These are phyloP conservation scores for Picea abies DNA, from an alignment of 83 land plant genomes.

Conservation along the genomic window DNA sequence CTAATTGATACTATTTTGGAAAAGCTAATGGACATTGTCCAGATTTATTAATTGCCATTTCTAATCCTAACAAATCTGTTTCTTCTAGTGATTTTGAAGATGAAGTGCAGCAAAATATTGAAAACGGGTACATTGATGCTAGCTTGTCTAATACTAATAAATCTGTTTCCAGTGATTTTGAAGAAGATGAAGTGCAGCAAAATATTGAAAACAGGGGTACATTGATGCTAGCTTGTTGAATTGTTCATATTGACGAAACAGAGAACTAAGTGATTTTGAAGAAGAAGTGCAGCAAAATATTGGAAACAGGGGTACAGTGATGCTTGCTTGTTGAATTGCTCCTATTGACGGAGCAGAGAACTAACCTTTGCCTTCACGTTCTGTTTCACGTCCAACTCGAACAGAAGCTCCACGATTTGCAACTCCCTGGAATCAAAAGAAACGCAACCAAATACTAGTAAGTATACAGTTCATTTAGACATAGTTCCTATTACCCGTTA, in stretches of 20 bases:
- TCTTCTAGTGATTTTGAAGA: not conserved
- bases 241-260: not conserved
- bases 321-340: not conserved
- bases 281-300: not conserved
- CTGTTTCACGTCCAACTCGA: slow-evolving; percentile 40
- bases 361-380: slow-evolving; percentile 38
- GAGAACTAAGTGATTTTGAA: not conserved
- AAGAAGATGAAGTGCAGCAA: not conserved
- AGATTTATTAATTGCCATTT: not conserved
- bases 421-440: slow-evolving; percentile 26
- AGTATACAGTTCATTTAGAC: not conserved
- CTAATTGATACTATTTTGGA: too few relatives aligned
- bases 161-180: not conserved
- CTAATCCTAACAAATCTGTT: too few relatives aligned
- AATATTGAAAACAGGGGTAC: not conserved
- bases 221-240: not conserved
- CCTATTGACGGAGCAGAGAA: not conserved
- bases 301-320: not conserved
- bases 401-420: slow-evolving; percentile 46
- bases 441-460: not conserved
- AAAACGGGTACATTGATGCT: not conserved
- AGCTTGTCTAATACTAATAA: not conserved
- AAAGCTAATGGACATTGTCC: too few relatives aligned
- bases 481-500: not conserved
- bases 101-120: not conserved